A percentile compares a stretch with the other conserved stretches of the same genome.
Conservation (phyloP, 208 protist species). For the Phytomonas sp. region DNA sequence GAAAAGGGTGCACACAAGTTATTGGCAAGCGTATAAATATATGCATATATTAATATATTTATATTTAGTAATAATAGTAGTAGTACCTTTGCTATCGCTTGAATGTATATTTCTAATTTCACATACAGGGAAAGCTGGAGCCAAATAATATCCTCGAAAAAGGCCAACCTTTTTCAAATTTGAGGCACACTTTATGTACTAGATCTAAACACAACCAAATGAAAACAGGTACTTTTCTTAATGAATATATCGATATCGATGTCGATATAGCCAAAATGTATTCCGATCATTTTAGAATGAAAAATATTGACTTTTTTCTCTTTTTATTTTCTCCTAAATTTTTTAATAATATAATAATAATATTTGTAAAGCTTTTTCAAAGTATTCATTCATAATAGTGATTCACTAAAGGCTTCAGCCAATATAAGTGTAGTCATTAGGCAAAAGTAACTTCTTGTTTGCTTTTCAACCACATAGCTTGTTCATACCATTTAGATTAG, state of each 20-base stretch:
- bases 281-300: background rate
- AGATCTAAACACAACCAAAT: background rate
- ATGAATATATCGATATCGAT: no score
- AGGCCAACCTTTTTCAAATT: background rate
- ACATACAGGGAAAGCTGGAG: background rate
- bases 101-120: background rate
- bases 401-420: background rate
- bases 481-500: background rate
- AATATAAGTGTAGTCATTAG: background rate
- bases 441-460: background rate
- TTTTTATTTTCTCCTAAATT: background rate
- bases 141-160: conserved; percentile 1
- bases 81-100: background rate
- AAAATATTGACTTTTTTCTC: background rate
- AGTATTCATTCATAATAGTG: background rate
- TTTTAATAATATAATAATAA: background rate
- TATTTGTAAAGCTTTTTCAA: background rate
- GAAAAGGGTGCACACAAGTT: background rate
- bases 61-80: background rate
- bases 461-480: background rate
- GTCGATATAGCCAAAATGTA: background rate
- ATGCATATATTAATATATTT: no score
- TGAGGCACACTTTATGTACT: background rate
- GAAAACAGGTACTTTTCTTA: background rate
- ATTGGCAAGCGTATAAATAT: background rate